Base-by-base conservation (phyloP, 352 stramenopile species). In the Phytophthora idaei region DNA sequence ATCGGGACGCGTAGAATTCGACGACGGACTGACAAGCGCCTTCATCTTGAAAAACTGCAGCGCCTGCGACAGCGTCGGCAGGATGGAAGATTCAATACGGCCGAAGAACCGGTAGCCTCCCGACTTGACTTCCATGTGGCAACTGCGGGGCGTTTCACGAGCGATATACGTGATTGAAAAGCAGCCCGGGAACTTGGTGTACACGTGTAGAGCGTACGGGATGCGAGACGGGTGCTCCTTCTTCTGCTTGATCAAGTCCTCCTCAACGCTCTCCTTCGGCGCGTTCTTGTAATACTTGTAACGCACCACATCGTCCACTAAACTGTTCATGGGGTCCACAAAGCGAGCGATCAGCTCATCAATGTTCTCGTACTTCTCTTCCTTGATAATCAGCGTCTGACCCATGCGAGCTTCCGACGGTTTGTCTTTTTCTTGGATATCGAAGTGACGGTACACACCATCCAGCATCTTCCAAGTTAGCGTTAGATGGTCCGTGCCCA, bases 41-140 rank as follows among this genome's bases (percentile, higher is more conserved):
- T 92, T 94, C 87, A 93, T 94, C 63, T 96, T 96, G 75, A 96
- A 96, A 74, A 94, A 96, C 66, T 94, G 83, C 28, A 96, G 72
- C 41, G 89, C 89, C 56, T 95, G 81, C 28, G 73, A 85, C 37
- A 96, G 48, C 8, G 87, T 91, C 12, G 87, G 85, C 42, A 96
- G 59, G 44, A 94, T 92, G 4, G 83, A 92, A 15, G 85, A 96
- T 74, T 95, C 87, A 63, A 96, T 92, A 6, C 86, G 86, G 25
- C 89, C 89, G 49, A 96, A 96, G 67, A 94, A 96, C 0, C 87
- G 89, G 62, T 90, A 93, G 0, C 89, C 89, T 51, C 81, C 88
- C 28, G 89, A 81, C 53, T 94, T 94, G 15, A 96, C 87, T 59
- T 95, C 87, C 81, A 96, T 81, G 71, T 96, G 87, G 51, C 87